phyloP scores from a whole-genome alignment of 2,329 filamentous ascomycete genomes.

The Fusarium falciforme region DNA sequence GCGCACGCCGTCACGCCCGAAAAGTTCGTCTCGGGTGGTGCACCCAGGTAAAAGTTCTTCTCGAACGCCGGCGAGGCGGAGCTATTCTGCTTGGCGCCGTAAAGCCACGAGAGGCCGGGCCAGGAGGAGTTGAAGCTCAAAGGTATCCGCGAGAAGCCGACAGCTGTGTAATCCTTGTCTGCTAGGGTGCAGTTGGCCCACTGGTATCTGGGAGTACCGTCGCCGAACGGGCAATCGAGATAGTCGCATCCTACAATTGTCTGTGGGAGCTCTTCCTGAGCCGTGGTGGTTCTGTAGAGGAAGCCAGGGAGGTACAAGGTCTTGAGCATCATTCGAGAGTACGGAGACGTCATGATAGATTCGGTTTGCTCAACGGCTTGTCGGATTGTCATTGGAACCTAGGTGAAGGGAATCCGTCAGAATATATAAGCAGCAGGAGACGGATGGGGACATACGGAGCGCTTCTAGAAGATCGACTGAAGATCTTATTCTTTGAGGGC shows the following conservation, averaged over 20 bases:
- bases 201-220: background rate
- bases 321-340: background rate
- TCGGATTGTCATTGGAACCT: background rate
- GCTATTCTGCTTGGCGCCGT: background rate
- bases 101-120: conserved; percentile 15
- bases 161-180: background rate
- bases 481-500: background rate
- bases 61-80: background rate
- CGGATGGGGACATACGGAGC: background rate
- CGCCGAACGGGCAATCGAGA: conserved; percentile 4
- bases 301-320: background rate
- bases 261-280: background rate
- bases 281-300: background rate
- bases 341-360: background rate
- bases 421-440: background rate
- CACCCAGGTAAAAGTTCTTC: conserved; percentile 22
- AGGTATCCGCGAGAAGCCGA: conserved; percentile 16
- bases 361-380: background rate
- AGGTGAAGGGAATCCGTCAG: background rate
- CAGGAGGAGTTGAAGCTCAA: background rate
- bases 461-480: background rate
- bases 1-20: conserved; percentile 5
- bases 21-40: background rate
- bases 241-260: conserved; percentile 18
- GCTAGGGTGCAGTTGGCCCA: conserved; percentile 10